A percentile compares a stretch with the other conserved stretches of the same genome.
These are phyloP conservation scores for Colletotrichum spaethianum DNA, from an alignment of 2,329 filamentous ascomycete genomes.

Conservation along the genomic window DNA sequence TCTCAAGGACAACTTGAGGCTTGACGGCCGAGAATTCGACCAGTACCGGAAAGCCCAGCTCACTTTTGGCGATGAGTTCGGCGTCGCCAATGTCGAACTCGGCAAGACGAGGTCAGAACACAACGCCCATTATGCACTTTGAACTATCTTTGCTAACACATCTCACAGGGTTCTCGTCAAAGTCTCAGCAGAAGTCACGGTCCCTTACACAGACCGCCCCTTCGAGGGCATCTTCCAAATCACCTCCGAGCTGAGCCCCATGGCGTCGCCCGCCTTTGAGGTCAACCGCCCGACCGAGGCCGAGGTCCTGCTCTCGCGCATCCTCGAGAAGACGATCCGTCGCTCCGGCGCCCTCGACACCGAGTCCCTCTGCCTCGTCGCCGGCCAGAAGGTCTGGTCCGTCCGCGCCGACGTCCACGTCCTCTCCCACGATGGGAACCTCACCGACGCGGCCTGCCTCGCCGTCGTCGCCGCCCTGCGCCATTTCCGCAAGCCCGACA, in stretches of 20 bases:
- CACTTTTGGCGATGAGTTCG: constrained; percentile 91
- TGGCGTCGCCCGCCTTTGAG: constrained; percentile 93
- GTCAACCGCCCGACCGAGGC: constrained; percentile 85
- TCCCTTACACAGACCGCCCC: constrained; percentile 88
- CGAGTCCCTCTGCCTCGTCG: constrained; percentile 93
- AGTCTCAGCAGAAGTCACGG: constrained; percentile 89
- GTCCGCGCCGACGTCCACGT: constrained; percentile 94
- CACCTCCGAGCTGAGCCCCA: constrained; percentile 89
- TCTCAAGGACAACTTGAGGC: constrained; percentile 82
- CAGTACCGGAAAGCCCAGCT: constrained; percentile 84
- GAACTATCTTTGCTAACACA: constrained; percentile 10
- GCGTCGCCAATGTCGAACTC: constrained; percentile 86
- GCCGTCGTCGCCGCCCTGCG: constrained; percentile 89
- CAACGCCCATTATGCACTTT: neutral
- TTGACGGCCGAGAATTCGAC: constrained; percentile 88
- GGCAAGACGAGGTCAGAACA: constrained; percentile 86
- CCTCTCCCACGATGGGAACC: constrained; percentile 89
- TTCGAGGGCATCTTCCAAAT: constrained; percentile 98
- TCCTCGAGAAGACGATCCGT: constrained; percentile 94
- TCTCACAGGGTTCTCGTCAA: constrained; percentile 81
- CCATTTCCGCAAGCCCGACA: constrained; percentile 93
- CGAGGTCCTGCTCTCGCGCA: constrained; percentile 87
- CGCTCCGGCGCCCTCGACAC: constrained; percentile 94
- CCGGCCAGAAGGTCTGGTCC: constrained; percentile 91
- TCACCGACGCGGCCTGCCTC: constrained; percentile 89